These are phyloP conservation scores for Colletotrichum sp. DNA, from an alignment of 2,329 filamentous ascomycete species.

Conservation along the genomic window DNA sequence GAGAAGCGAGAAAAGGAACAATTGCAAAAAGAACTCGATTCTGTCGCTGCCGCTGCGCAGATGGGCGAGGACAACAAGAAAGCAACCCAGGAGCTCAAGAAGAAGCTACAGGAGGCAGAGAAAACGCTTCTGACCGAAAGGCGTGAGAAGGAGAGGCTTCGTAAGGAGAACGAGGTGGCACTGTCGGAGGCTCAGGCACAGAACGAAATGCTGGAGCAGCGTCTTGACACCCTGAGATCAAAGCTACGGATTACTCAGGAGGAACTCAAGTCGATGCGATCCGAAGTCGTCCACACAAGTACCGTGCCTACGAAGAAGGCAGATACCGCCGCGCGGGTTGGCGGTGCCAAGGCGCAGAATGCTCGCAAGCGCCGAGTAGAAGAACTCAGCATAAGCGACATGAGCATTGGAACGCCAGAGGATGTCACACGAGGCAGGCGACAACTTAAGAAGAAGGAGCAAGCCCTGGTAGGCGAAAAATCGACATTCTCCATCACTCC, in stretches of 20 bases:
- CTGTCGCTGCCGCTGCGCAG: constrained; percentile 64
- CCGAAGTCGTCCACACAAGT: constrained; percentile 41
- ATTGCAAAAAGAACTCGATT: constrained; percentile 42
- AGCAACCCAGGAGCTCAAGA: constrained; percentile 45
- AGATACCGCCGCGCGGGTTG: background rate
- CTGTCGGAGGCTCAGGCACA: constrained; percentile 66
- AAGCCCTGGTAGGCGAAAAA: constrained; percentile 77
- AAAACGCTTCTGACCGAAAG: constrained; percentile 43
- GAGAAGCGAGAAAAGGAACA: constrained; percentile 27
- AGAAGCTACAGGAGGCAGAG: constrained; percentile 38
- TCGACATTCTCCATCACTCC: constrained; percentile 94
- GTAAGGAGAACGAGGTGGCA: constrained; percentile 56
- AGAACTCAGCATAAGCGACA: constrained; percentile 50
- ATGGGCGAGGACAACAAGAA: constrained; percentile 59
- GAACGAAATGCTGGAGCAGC: constrained; percentile 71
- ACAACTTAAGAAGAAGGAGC: constrained; percentile 62
- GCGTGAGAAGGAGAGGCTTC: constrained; percentile 50
- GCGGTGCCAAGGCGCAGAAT: constrained; percentile 30
- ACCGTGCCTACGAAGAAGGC: constrained; percentile 23
- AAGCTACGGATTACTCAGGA: constrained; percentile 75
- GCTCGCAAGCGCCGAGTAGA: constrained; percentile 51
- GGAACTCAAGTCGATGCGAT: constrained; percentile 66
- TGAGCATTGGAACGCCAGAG: constrained; percentile 52
- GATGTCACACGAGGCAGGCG: constrained; percentile 45
- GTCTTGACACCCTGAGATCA: constrained; percentile 70